Evolutionary conservation across 179 eudicot species (phyloP), one percentile per base, ranked within the genome.

Genomic region (Kewa caespitosa): DNA sequence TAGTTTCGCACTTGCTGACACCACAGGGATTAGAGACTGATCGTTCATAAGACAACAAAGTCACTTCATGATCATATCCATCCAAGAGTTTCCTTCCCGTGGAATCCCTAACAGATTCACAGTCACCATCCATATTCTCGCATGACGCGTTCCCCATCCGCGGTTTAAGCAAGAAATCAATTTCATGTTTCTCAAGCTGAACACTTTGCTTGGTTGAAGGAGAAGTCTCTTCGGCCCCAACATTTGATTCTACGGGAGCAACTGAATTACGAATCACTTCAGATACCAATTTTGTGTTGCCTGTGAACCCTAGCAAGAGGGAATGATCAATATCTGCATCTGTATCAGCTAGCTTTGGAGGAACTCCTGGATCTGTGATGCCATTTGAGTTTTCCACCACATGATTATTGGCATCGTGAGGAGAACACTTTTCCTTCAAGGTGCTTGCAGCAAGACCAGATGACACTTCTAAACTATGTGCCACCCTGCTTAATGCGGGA

Each of bases 131-230:
- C 38, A 41, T 70, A 27, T 46, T 43, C 46, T 70, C 66, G 34
- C 57, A 67, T 8, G 66, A 23, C 28, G 38, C 72, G 33, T 72
- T 70, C 41, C 55, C 78, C 4, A 76, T 54, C 37, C 62, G 25
- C 28, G 76, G 62, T 64, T 38, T 42, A 36, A 79, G n/a, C n/a
- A n/a, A 72, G n/a, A 60, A 64, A 75, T 6, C 61, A 62, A 68
- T 69, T 63, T 69, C 80, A 48, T 37, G 76, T 67, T 79, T 77
- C 48, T 67, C 80, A 42, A 59, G 50, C 33, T 67, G 27, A 54
- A 55, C 76, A 71, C 50, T 75, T 70, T 72, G 74, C 31, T 57
- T 25, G 42, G 67, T 41, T 39, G 76, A 75, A 37, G 4, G 68
- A n/a, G 54, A 39, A 48, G 43, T 38, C 43, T 43, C 62, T 20